These are phyloP conservation scores for Oryza nivara DNA, from an alignment of 176 grass and related monocot genomes.

Conservation along the genomic window DNA sequence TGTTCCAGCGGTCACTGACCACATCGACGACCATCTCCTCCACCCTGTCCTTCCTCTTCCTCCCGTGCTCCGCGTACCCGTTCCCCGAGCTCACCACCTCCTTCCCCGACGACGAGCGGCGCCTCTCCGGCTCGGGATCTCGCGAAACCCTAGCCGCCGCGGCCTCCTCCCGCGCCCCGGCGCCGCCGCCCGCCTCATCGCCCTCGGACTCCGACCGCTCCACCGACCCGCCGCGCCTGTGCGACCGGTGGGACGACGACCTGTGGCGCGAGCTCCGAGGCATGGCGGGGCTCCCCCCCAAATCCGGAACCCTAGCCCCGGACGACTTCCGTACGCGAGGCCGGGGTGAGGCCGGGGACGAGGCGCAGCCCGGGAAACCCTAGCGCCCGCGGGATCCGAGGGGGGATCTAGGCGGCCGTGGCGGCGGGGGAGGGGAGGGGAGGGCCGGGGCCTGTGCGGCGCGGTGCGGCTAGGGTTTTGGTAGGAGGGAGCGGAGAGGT, in stretches of 20 bases:
- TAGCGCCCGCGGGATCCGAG: conserved; percentile 39
- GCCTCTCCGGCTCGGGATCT: conserved; percentile 79
- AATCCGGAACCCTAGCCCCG: conserved; percentile 52
- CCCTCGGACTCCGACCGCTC: conserved; percentile 87
- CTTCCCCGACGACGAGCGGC: conserved; percentile 61
- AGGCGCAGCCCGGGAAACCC: conserved; percentile 15
- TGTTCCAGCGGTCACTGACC: conserved; percentile 86
- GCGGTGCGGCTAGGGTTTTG: conserved; percentile 52
- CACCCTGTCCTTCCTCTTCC: conserved; percentile 82
- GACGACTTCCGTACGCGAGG: background rate
- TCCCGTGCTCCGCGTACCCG: conserved; percentile 64
- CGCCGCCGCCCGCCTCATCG: conserved; percentile 53
- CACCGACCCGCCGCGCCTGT: conserved; percentile 65
- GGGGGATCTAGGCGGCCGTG: conserved; percentile 39
- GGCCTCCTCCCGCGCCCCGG: conserved; percentile 54
- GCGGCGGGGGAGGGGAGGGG: background rate
- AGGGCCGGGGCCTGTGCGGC: background rate
- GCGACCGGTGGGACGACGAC: conserved; percentile 95
- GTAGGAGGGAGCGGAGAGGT: background rate
- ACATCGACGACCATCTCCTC: conserved; percentile 63
- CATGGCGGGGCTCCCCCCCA: conserved; percentile 45
- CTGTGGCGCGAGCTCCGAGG: conserved; percentile 85
- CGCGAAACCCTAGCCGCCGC: conserved; percentile 72
- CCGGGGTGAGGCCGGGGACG: too few relatives aligned
- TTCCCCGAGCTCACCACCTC: conserved; percentile 62